These are phyloP conservation scores for Geotrichum aggregatum DNA, from an alignment of 1,139 yeast species.

Conservation along the genomic window DNA sequence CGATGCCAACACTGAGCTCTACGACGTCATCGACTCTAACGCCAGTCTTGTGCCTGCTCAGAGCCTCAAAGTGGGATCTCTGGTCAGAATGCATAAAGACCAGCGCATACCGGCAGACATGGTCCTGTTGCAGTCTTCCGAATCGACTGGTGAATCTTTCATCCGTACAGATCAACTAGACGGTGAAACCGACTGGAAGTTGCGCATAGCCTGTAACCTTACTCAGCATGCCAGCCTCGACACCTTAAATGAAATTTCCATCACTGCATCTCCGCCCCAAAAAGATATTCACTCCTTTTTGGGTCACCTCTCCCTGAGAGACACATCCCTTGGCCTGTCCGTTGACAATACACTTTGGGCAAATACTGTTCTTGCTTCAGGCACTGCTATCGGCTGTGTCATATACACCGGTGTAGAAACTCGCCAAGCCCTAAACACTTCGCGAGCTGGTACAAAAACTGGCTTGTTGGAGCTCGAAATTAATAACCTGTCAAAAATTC, in stretches of 20 bases:
- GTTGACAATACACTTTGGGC: conserved; percentile 98
- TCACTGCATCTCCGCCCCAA: conserved; percentile 72
- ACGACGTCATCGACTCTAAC: conserved; percentile 53
- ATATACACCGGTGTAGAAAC: conserved; percentile 91
- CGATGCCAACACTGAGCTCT: conserved; percentile 81
- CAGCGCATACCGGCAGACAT: conserved; percentile 90
- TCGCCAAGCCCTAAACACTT: conserved; percentile 89
- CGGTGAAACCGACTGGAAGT: conserved; percentile 99
- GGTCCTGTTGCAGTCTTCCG: conserved; percentile 78
- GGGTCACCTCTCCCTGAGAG: conserved; percentile 62
- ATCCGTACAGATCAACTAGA: conserved; percentile 96
- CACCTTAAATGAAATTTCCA: conserved; percentile 47
- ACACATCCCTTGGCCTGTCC: conserved; percentile 60
- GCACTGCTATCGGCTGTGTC: conserved; percentile 81
- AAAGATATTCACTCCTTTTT: conserved; percentile 76
- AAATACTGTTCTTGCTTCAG: conserved; percentile 92
- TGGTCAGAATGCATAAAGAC: conserved; percentile 77
- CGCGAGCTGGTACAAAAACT: conserved; percentile 82
- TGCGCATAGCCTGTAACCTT: conserved; percentile 67
- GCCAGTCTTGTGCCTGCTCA: conserved; percentile 50
- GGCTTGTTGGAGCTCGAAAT: conserved; percentile 89
- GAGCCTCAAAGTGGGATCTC: conserved; percentile 78
- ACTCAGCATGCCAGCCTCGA: conserved; percentile 60
- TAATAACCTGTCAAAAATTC: conserved; percentile 77
- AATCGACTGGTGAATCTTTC: conserved; percentile 77